phyloP scores from a whole-genome alignment of 2,329 filamentous ascomycete species.

The Berkeleyomyces basicola region DNA sequence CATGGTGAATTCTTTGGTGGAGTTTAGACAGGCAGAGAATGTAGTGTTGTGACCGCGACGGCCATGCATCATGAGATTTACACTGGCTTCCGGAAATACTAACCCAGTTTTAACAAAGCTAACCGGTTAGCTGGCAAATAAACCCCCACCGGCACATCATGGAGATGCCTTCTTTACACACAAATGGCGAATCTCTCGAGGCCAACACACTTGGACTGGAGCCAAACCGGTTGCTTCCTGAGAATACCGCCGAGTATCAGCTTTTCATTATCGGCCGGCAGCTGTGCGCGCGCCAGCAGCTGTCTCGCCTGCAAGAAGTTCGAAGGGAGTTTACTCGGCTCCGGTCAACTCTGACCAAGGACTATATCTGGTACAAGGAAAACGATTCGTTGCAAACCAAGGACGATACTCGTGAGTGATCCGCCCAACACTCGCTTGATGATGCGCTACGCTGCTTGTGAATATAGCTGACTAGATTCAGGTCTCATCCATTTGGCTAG shows the following conservation, averaged over 20 bases:
- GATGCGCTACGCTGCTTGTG: neutral
- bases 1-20: too few relatives aligned
- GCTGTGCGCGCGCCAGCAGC: conserved; percentile 36
- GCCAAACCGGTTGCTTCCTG: conserved; percentile 35
- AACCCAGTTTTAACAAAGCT: neutral
- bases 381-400: conserved; percentile 53
- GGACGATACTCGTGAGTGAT: conserved; percentile 36
- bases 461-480: conserved; percentile 16
- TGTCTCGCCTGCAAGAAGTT: conserved; percentile 51
- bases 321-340: conserved; percentile 51
- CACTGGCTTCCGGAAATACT: neutral
- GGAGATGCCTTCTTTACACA: neutral
- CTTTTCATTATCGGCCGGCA: conserved; percentile 51
- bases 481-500: conserved; percentile 52
- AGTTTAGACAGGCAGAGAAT: too few relatives aligned
- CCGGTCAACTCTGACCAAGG: conserved; percentile 47
- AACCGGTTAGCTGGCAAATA: neutral
- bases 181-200: neutral
- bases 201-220: neutral
- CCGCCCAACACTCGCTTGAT: neutral
- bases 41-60: too few relatives aligned
- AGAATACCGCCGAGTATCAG: conserved; percentile 76
- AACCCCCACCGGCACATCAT: neutral
- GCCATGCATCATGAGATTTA: too few relatives aligned
- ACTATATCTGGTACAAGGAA: conserved; percentile 93